Evolutionary conservation across 2,329 filamentous ascomycete genomes (phyloP), one percentile per base, ranked within the genome.

Genomic region (Paecilomyces niveus): DNA sequence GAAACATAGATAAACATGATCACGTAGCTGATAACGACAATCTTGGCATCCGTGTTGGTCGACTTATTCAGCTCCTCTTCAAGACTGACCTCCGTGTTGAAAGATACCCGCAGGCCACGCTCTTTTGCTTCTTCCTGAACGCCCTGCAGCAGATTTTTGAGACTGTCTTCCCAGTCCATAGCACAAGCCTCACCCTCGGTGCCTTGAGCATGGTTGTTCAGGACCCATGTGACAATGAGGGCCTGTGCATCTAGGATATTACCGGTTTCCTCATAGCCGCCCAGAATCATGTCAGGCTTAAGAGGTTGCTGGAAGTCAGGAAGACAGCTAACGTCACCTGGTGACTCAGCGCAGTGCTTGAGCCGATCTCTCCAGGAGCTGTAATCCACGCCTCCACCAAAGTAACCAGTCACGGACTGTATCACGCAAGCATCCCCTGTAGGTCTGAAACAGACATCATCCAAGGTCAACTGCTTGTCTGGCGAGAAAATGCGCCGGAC

Each of bases 1-100:
- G 93, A 97, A 3, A 92, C 94, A 70, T 99, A 99, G 62, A 99
- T 77, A 75, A 99, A 99, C 94, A 99, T 99, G 78, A 97, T 90
- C 63, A 97, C 83, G 76, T 99, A 99, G 80, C 93, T 97, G 75
- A 99, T 88, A 57, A 93, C 85, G 24, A 99, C 86, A 67, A 99
- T 99, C 73, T 93, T 97, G 52, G 93, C 95, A 73, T 99, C 94
- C 0, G 94, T 97, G 74, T 99, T 99, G 54, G 92, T 97, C 39
- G 92, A 96, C 76, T 97, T 96, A 79, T 97, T 99, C 59, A 99
- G 81, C 70, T 99, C 94, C 71, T 97, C 84, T 72, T 97, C 93
- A 61, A 99, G 79, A 73, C 92, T 97, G 74, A 93, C 90, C 76
- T 99, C 94, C 0, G 94, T 96, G 54, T 87, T 96, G 81, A 97